Conservation (phyloP, 306 rosid genomes). For the Prunus kanzakura region DNA sequence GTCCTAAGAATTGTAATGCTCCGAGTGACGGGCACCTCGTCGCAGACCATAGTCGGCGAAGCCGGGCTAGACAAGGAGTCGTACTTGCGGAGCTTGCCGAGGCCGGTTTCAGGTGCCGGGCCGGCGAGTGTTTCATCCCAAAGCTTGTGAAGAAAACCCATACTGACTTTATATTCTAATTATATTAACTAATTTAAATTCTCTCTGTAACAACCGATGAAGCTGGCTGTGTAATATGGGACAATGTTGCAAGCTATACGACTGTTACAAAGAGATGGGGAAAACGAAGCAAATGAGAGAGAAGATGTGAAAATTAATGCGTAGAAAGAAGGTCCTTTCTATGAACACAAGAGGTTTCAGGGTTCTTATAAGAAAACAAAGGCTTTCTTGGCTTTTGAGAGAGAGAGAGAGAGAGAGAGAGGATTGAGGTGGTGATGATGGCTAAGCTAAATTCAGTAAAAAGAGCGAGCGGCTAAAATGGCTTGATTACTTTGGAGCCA, state of each 20-base stretch:
- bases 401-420: not conserved
- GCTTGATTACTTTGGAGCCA: slow-evolving; percentile 42
- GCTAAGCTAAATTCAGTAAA: slow-evolving; percentile 25
- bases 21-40: slow-evolving; percentile 54
- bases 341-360: not conserved
- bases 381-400: too few species aligned
- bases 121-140: slow-evolving; percentile 99
- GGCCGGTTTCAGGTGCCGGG: slow-evolving; percentile 86
- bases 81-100: slow-evolving; percentile 75
- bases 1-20: slow-evolving; percentile 61
- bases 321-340: slow-evolving; percentile 3
- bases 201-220: slow-evolving; percentile 31
- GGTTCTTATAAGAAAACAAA: slow-evolving; percentile 35
- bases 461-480: slow-evolving; percentile 37
- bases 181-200: not conserved
- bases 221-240: slow-evolving; percentile 2
- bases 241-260: slow-evolving; percentile 17
- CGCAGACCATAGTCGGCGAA: slow-evolving; percentile 21
- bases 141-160: slow-evolving; percentile 83
- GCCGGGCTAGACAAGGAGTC: slow-evolving; percentile 39
- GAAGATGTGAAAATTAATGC: slow-evolving; percentile 10
- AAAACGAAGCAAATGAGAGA: slow-evolving; percentile 55
- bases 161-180: slow-evolving; percentile 9
- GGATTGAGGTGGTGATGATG: slow-evolving; percentile 17
- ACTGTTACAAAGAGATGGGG: slow-evolving; percentile 41